Evolutionary conservation across 176 grass and related monocot species (phyloP).

Genomic region (Rhynchospora breviuscula): DNA sequence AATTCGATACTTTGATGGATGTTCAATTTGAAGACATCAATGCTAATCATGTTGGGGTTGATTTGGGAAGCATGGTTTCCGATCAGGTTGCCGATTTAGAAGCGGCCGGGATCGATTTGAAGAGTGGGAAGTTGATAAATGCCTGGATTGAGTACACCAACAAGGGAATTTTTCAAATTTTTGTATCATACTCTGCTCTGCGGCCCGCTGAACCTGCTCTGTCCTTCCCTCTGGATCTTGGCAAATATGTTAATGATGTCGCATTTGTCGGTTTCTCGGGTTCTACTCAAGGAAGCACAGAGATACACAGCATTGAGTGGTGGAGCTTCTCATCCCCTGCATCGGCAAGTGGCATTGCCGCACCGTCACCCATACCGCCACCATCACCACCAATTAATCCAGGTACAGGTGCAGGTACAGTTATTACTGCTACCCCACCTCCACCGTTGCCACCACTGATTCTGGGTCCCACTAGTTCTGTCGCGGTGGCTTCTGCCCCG

Average conservation of each 20-base stretch:
- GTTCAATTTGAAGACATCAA: constrained; percentile 66
- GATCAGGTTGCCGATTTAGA: constrained; percentile 50
- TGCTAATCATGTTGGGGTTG: constrained; percentile 73
- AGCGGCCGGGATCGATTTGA: constrained; percentile 34
- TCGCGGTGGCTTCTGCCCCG: constrained; percentile 29
- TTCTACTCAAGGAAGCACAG: constrained; percentile 92
- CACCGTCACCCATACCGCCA: background rate
- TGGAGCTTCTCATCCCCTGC: constrained; percentile 68
- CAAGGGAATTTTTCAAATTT: constrained; percentile 37
- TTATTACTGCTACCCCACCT: background rate
- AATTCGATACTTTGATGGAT: constrained; percentile 91
- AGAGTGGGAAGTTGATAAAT: constrained; percentile 54
- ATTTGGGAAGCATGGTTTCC: constrained; percentile 71
- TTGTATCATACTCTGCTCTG: constrained; percentile 50
- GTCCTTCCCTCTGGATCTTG: constrained; percentile 45
- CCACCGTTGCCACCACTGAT: background rate
- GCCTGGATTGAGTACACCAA: constrained; percentile 67
- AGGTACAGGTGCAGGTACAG: background rate
- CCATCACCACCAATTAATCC: background rate
- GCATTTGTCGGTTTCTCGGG: constrained; percentile 68
- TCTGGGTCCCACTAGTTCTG: constrained; percentile 26
- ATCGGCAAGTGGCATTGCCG: background rate
- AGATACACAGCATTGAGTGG: constrained; percentile 87
- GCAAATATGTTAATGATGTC: constrained; percentile 26
- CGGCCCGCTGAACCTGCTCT: constrained; percentile 41